These are phyloP conservation scores for Craterostigma plantagineum DNA, from an alignment of 257 asterid genomes.

Conservation along the genomic window DNA sequence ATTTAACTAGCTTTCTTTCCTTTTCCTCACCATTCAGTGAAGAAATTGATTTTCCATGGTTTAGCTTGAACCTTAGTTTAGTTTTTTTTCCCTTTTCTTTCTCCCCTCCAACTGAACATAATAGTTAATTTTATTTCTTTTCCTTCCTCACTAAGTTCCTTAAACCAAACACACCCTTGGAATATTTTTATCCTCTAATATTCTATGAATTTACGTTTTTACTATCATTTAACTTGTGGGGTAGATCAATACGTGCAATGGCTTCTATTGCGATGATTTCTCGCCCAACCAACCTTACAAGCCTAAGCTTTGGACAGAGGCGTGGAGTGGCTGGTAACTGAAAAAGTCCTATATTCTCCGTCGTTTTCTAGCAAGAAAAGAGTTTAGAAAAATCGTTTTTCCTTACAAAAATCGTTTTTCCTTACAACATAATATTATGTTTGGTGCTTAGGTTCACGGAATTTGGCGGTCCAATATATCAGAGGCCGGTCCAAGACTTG, in stretches of 20 bases:
- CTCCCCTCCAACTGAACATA: no score
- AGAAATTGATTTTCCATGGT: background rate
- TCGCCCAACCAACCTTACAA: constrained; percentile 70
- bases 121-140: no score
- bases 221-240: constrained; percentile 4
- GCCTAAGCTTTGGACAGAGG: constrained; percentile 94
- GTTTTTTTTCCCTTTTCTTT: background rate
- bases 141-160: no score
- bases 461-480: constrained; percentile 55
- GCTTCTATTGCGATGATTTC: constrained; percentile 78
- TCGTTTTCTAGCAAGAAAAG: background rate
- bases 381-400: constrained; percentile 5
- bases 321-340: constrained; percentile 85
- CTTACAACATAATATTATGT: no score
- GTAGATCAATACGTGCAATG: constrained; percentile 91
- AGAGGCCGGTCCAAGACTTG: constrained; percentile 84
- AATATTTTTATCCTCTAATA: no score
- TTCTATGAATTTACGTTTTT: no score
- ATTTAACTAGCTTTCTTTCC: background rate
- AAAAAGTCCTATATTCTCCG: no score
- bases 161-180: no score
- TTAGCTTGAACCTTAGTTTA: background rate
- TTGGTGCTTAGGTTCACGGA: constrained; percentile 45
- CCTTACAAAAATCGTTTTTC: constrained; percentile 2
- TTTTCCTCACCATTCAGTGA: background rate